A percentile compares a stretch with the other conserved stretches of the same genome.
These are phyloP conservation scores for Lentinula sp. DNA, from an alignment of 768 basidiomycete species.

Conservation along the genomic window DNA sequence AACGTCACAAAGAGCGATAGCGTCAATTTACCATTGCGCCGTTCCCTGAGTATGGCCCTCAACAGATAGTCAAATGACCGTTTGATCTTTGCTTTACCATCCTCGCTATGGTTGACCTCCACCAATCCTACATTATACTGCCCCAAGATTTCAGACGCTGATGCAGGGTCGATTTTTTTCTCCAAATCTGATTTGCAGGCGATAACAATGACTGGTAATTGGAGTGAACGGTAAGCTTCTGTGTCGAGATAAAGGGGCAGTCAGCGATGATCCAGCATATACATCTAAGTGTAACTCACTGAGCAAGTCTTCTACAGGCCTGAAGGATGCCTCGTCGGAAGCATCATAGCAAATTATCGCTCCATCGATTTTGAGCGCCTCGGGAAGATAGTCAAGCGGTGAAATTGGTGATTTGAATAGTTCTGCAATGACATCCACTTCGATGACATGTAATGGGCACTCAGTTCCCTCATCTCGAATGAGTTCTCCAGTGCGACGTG, in stretches of 20 bases:
- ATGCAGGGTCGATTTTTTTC: conserved; percentile 49
- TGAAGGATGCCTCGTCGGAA: conserved; percentile 53
- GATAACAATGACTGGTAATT: conserved; percentile 65
- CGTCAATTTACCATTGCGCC: conserved; percentile 18
- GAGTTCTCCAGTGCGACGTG: conserved; percentile 27
- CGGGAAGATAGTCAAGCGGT: conserved; percentile 38
- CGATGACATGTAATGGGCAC: conserved; percentile 45
- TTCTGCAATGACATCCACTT: conserved; percentile 41
- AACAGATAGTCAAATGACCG: conserved; percentile 71
- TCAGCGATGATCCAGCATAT: conserved; percentile 2
- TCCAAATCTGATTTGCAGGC: conserved; percentile 83
- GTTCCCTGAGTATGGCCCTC: conserved; percentile 51
- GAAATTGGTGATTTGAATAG: conserved; percentile 21
- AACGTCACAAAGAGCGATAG: not conserved
- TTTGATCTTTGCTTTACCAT: conserved; percentile 67
- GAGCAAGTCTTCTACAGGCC: conserved; percentile 59
- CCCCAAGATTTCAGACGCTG: conserved; percentile 42
- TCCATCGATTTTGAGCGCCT: conserved; percentile 63
- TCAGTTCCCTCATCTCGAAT: conserved; percentile 29
- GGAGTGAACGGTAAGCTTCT: conserved; percentile 56
- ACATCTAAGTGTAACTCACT: conserved; percentile 41
- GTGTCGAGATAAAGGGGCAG: conserved; percentile 1
- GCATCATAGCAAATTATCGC: conserved; percentile 86
- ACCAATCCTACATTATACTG: conserved; percentile 74
- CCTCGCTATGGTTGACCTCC: conserved; percentile 53